phyloP scores from a whole-genome alignment of 2,329 filamentous ascomycete species.

The Claviceps humidiphila region DNA sequence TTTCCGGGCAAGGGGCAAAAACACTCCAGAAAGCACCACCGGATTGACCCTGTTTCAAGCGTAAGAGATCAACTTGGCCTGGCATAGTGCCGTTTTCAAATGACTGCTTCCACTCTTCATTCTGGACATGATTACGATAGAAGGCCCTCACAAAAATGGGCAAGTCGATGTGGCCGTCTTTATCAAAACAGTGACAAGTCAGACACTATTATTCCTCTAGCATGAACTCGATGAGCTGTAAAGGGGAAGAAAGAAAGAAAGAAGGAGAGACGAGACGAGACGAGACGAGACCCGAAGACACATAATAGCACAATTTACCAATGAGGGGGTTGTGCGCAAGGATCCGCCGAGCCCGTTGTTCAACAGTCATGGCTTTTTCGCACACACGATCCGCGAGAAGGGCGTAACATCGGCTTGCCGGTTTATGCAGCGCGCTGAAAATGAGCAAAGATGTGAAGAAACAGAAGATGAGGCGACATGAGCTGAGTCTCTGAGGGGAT shows the following conservation, averaged over 20 bases:
- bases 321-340: constrained; percentile 35
- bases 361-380: constrained; percentile 21
- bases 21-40: constrained; percentile 94
- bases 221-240: neutral
- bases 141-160: constrained; percentile 54
- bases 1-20: constrained; percentile 60
- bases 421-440: constrained; percentile 15
- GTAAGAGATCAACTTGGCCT: constrained; percentile 65
- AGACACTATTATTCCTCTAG: neutral
- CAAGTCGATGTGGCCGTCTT: constrained; percentile 85
- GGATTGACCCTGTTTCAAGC: constrained; percentile 55
- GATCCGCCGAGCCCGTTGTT: constrained; percentile 33
- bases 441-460: constrained; percentile 15
- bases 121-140: constrained; percentile 69
- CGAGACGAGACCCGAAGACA: neutral
- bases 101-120: constrained; percentile 54
- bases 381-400: constrained; percentile 13
- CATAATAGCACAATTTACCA: constrained; percentile 22
- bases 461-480: neutral
- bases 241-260: neutral
- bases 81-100: constrained; percentile 58
- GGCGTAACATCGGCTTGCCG: constrained; percentile 13
- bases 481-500: neutral
- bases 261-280: neutral
- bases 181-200: neutral